Evolutionary conservation across 2,329 filamentous ascomycete species (phyloP).

Genomic region (Microsporum canis): DNA sequence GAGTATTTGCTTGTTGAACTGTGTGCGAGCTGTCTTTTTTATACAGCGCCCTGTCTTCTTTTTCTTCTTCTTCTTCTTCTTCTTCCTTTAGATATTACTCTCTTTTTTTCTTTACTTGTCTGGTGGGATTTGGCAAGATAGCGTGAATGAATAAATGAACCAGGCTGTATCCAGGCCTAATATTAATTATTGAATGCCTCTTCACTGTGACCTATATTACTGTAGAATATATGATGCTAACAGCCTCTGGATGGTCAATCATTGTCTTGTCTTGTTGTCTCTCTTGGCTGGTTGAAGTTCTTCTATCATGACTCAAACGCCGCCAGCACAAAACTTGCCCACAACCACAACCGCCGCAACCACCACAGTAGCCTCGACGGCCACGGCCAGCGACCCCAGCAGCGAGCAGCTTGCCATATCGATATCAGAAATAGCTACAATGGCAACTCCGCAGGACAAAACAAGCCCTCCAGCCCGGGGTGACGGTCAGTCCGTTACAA

Average conservation of each 20-base stretch:
- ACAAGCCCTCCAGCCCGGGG: background rate
- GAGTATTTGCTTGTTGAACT: background rate
- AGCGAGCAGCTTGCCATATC: background rate
- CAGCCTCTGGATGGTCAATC: background rate
- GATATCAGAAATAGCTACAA: background rate
- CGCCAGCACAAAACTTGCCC: background rate
- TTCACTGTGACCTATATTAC: background rate
- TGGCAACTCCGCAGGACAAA: background rate
- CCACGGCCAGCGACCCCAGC: background rate
- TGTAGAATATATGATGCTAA: background rate
- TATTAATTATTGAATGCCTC: background rate
- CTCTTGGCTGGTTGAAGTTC: background rate
- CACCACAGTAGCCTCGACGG: background rate
- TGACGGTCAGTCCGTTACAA: background rate
- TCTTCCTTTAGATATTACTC: background rate
- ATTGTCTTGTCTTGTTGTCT: background rate
- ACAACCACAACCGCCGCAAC: background rate
- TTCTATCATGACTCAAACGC: background rate
- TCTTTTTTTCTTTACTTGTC: background rate
- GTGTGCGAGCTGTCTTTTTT: background rate
- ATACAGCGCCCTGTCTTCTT: background rate
- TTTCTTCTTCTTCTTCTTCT: background rate
- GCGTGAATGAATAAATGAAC: constrained; percentile 2
- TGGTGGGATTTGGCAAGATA: background rate
- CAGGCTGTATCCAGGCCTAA: background rate